Conservation (phyloP, 2,329 filamentous ascomycete species). For the Aspergillus japonicus region DNA sequence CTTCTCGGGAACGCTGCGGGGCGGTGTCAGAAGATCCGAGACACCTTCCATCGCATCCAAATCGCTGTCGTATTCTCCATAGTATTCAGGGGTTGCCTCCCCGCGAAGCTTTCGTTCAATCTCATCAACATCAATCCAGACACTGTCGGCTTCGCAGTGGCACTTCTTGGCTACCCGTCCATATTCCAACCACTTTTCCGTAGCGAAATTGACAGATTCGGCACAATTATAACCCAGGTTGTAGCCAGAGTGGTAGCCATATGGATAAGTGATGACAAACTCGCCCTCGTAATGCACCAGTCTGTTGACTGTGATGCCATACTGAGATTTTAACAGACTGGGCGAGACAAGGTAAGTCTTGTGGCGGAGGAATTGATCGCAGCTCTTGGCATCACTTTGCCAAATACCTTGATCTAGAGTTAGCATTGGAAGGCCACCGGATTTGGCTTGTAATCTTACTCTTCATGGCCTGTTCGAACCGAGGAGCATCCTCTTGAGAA, state of each 20-base stretch:
- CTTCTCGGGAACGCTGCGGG: slow-evolving; percentile 69
- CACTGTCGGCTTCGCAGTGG: slow-evolving; percentile 93
- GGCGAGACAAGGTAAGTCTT: slow-evolving; percentile 97
- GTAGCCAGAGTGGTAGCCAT: slow-evolving; percentile 97
- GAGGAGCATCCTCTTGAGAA: slow-evolving; percentile 87
- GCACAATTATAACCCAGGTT: slow-evolving; percentile 98
- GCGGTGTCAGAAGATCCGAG: slow-evolving; percentile 75
- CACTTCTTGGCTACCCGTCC: slow-evolving; percentile 95
- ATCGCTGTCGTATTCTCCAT: slow-evolving; percentile 59
- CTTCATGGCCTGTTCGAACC: slow-evolving; percentile 94
- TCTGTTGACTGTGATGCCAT: slow-evolving; percentile 94
- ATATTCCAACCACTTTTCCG: slow-evolving; percentile 92
- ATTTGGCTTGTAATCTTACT: slow-evolving; percentile 41
- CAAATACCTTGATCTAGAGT: slow-evolving; percentile 59
- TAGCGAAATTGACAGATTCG: slow-evolving; percentile 96
- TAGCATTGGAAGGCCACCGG: background rate
- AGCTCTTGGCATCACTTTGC: slow-evolving; percentile 92
- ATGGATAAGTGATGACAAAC: slow-evolving; percentile 97
- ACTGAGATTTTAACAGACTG: slow-evolving; percentile 78
- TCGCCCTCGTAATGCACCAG: slow-evolving; percentile 94
- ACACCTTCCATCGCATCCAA: slow-evolving; percentile 61
- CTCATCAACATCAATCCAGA: slow-evolving; percentile 96
- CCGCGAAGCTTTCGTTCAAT: slow-evolving; percentile 92
- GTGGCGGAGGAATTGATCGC: slow-evolving; percentile 92
- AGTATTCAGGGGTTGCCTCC: slow-evolving; percentile 62